Evolutionary conservation across 345 rosid species (phyloP).

Genomic region (Gossypium turneri): DNA sequence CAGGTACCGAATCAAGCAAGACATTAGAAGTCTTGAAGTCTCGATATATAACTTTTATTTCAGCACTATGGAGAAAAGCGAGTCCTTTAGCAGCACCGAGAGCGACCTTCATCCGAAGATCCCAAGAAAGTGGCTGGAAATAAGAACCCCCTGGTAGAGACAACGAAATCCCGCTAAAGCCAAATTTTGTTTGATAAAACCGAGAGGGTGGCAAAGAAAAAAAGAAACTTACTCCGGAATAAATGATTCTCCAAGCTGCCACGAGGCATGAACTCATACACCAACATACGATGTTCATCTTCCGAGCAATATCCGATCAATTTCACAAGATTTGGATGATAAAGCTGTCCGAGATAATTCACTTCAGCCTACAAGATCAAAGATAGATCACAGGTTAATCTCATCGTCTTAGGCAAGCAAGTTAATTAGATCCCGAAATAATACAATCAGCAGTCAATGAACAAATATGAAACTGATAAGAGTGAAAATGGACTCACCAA

Average conservation of each 20-base stretch:
- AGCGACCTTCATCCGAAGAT: constrained; percentile 62
- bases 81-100: constrained; percentile 77
- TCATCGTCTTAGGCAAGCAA: neutral
- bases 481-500: constrained; percentile 48
- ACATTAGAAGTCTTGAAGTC: constrained; percentile 69
- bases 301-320: constrained; percentile 70
- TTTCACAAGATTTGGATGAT: constrained; percentile 66
- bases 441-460: neutral
- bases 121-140: constrained; percentile 78
- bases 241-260: constrained; percentile 67
- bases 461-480: neutral
- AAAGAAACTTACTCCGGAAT: constrained; percentile 51
- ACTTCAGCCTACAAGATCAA: constrained; percentile 50
- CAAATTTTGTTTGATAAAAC: neutral
- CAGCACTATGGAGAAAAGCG: constrained; percentile 64
- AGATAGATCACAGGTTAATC: constrained; percentile 2
- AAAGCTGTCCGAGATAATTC: constrained; percentile 60
- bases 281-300: constrained; percentile 65
- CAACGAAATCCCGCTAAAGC: neutral
- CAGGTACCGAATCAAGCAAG: constrained; percentile 55
- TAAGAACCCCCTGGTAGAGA: constrained; percentile 58
- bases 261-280: constrained; percentile 34
- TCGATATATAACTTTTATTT: constrained; percentile 60
- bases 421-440: neutral
- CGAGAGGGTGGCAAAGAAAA: neutral